These are phyloP conservation scores for Mycena vitilis DNA, from an alignment of 768 basidiomycete species.

Conservation along the genomic window DNA sequence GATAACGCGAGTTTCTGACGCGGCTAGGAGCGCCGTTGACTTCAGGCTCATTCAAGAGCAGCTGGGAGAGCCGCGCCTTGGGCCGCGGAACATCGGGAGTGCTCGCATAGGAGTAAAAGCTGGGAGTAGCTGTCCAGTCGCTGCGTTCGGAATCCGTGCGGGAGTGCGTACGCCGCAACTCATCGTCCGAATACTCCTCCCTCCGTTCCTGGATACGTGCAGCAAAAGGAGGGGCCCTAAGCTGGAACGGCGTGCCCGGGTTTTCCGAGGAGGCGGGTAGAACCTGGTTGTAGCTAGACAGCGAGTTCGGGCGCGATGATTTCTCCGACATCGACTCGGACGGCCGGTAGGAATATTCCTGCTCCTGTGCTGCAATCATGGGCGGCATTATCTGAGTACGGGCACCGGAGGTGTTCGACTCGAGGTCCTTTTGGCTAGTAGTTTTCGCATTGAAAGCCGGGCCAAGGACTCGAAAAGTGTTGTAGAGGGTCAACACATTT, in stretches of 20 bases:
- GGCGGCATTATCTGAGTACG: constrained; percentile 23
- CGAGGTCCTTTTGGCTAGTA: constrained; percentile 41
- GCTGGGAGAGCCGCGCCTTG: constrained; percentile 24
- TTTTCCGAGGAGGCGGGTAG: constrained; percentile 24
- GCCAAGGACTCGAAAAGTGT: constrained; percentile 72
- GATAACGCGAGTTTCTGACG: constrained; percentile 24
- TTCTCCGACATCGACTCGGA: constrained; percentile 33
- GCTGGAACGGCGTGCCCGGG: constrained; percentile 17
- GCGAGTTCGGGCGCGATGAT: constrained; percentile 30
- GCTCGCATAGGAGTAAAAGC: constrained; percentile 36
- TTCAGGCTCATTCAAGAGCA: constrained; percentile 30
- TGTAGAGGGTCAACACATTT: constrained; percentile 75
- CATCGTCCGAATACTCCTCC: constrained; percentile 23
- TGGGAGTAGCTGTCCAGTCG: constrained; percentile 30
- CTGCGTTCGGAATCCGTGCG: constrained; percentile 37
- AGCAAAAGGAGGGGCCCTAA: constrained; percentile 31
- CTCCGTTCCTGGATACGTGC: constrained; percentile 35
- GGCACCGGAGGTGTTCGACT: constrained; percentile 13
- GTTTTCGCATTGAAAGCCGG: constrained; percentile 58
- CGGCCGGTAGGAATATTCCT: constrained; percentile 17
- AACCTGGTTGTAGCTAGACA: constrained; percentile 34
- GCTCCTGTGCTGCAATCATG: constrained; percentile 33
- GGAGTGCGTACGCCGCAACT: constrained; percentile 20
- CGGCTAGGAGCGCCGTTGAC: constrained; percentile 26
- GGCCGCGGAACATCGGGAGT: constrained; percentile 17